phyloP scores from a whole-genome alignment of 1,284 basidiomycete species.

The Somion occarium region DNA sequence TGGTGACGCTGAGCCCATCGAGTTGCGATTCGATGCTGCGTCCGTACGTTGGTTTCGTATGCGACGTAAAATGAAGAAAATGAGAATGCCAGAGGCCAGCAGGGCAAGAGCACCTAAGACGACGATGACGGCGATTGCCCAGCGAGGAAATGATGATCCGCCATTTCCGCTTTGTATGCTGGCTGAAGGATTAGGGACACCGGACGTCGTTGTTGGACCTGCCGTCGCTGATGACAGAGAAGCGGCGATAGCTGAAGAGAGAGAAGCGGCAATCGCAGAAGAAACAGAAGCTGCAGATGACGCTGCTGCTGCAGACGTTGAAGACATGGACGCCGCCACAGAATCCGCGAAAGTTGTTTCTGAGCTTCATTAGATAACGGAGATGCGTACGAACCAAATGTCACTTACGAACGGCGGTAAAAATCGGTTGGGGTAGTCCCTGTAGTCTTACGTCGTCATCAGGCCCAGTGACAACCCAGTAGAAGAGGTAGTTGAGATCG shows the following conservation, averaged over 20 bases:
- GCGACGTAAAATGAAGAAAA: constrained; percentile 67
- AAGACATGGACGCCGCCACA: constrained; percentile 48
- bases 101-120: constrained; percentile 79
- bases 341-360: constrained; percentile 72
- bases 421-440: constrained; percentile 60
- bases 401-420: constrained; percentile 71
- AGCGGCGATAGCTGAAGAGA: constrained; percentile 26
- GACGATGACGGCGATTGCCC: constrained; percentile 87
- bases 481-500: constrained; percentile 62
- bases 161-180: constrained; percentile 41
- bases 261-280: constrained; percentile 28
- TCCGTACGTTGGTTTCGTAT: constrained; percentile 46
- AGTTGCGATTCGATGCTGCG: constrained; percentile 54
- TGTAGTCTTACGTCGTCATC: constrained; percentile 48
- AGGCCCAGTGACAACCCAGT: constrained; percentile 63
- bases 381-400: neutral
- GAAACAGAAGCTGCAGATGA: constrained; percentile 32
- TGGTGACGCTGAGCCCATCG: constrained; percentile 72
- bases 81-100: constrained; percentile 56
- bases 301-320: constrained; percentile 32
- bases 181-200: constrained; percentile 20
- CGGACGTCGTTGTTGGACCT: constrained; percentile 18
- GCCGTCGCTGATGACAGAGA: constrained; percentile 21
- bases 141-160: constrained; percentile 59
- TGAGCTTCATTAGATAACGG: constrained; percentile 25